Evolutionary conservation across 140 eudicot species (phyloP).

Genomic region (Cichorium intybus): DNA sequence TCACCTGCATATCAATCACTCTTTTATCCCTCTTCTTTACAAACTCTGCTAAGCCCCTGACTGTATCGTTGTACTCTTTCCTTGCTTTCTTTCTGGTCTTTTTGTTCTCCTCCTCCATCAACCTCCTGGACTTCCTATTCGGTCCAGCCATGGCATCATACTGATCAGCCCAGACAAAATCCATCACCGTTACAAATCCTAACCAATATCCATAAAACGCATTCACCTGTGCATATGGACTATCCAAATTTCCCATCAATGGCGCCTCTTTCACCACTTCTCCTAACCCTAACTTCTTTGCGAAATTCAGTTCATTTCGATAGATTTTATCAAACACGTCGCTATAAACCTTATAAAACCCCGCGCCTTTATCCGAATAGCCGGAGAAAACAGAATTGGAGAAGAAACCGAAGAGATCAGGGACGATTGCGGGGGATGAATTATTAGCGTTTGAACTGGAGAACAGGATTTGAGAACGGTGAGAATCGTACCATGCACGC

Average conservation of each 20-base stretch:
- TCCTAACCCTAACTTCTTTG: constrained; percentile 58
- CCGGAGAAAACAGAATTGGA: constrained; percentile 71
- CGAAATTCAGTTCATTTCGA: constrained; percentile 59
- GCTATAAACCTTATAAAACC: constrained; percentile 80
- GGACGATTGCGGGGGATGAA: constrained; percentile 37
- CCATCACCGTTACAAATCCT: constrained; percentile 78
- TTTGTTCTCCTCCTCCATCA: constrained; percentile 98
- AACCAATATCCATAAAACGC: constrained; percentile 93
- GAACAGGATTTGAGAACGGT: constrained; percentile 84
- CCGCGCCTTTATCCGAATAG: constrained; percentile 59
- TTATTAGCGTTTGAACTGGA: constrained; percentile 35
- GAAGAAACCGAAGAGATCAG: constrained; percentile 71
- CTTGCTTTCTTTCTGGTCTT: constrained; percentile 79
- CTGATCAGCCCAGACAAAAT: constrained; percentile 86
- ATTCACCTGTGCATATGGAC: constrained; percentile 77
- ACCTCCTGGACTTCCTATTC: constrained; percentile 70
- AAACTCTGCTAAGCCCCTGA: constrained; percentile 89
- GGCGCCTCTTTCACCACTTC: constrained; percentile 80
- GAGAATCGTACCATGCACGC: constrained; percentile 98
- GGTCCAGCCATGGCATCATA: constrained; percentile 72
- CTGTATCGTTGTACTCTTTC: constrained; percentile 81
- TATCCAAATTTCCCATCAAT: constrained; percentile 70
- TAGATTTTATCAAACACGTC: constrained; percentile 77
- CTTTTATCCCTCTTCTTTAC: constrained; percentile 96
- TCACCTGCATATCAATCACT: constrained; percentile 92